Evolutionary conservation across 1,284 basidiomycete species (phyloP), one percentile per base, ranked within the genome.

Genomic region (Pascua sp.): DNA sequence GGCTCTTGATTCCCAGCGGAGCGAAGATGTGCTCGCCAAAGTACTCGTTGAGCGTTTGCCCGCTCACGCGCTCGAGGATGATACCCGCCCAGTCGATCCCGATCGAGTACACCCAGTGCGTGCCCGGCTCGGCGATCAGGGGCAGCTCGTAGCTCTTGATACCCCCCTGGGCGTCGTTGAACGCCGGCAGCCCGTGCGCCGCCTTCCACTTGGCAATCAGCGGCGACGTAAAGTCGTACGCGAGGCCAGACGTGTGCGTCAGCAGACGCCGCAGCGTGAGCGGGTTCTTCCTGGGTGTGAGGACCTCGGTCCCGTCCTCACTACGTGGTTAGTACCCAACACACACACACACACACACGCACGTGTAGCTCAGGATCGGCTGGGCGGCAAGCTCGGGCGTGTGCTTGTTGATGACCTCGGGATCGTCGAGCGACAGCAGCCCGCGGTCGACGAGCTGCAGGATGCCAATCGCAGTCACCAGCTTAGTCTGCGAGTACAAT

Each of bases 51-150:
- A 77, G 65, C 2, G 57, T 57, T 16, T 60, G 40, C 2, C 71
- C 72, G 0, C 62, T 67, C 15, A 69, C 44, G 11, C 76, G 68
- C 43, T 63, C 58, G 42, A 78, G 64, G 55, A 73, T 41, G 44
- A 64, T 24, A 15, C 69, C 75, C 16, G 68, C 65, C 70, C 69
- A 75, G 52, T 79, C 78, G 38, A 75, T 70, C 0, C 70, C 69
- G 36, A 60, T 59, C 12, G 51, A 45, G 63, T 75, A 74, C 32
- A 24, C 40, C 55, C 54, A 76, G 7, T 47, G 51, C 0, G 66
- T 68, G 2, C 72, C 71, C 7, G 73, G 73, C 51, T 74, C 67
- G 51, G 64, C 73, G 18, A 66, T 43, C 15, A 69, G 55, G 0
- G 70, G 68, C 16, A 61, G 53, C 16, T 43, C 38, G 17, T 67